Evolutionary conservation across 78 protist species (phyloP), one percentile per base, ranked within the genome.

Genomic region (Cavenderia fasciculata): DNA sequence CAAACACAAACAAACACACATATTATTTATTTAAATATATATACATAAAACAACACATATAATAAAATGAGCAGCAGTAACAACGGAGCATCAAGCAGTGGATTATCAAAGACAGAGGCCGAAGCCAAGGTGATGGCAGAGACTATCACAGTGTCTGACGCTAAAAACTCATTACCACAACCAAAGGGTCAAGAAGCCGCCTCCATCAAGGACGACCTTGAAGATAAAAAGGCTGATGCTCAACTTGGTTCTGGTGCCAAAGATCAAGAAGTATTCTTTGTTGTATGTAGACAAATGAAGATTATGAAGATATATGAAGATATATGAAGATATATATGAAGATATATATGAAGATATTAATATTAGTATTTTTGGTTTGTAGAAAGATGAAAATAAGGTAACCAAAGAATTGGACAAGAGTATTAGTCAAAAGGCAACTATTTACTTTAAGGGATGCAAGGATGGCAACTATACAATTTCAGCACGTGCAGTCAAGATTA

Each of bases 121-220:
- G 27, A n/a, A 54, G 77, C 75, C n/a, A 41, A 79, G 59, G 89
- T 56, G 5, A 61, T 79, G 21, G 77, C 89, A 5, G 77, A 68
- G 1, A 10, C 23, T 2, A 59, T 79, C 10, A 51, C 74, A 34
- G 59, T 74, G 29, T 21, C 89, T 38, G 89, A 79, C 27, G 47
- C 43, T 3, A 68, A 40, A n/a, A 79, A 79, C 19, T 79, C 89
- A 29, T 43, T 79, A 41, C 89, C 89, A 65, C 89, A 79, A 79
- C 89, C 89, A 79, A 79, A 79, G 61, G 89, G 89, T 79, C 76
- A 79, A 68, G 89, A 79, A 44, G 65, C 89, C 51, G 54, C 72
- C 29, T 36, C 54, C 18, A 65, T 68, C 36, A 79, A 79, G 59
- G 51, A 21, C n/a, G 31, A 41, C 7, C 11, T 79, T 16, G 89